Percentiles rank a stretch among this genome's conserved stretches.
Evolutionary conservation across 2,329 filamentous ascomycete genomes (phyloP).

Genomic region (Cordyceps farinosa): DNA sequence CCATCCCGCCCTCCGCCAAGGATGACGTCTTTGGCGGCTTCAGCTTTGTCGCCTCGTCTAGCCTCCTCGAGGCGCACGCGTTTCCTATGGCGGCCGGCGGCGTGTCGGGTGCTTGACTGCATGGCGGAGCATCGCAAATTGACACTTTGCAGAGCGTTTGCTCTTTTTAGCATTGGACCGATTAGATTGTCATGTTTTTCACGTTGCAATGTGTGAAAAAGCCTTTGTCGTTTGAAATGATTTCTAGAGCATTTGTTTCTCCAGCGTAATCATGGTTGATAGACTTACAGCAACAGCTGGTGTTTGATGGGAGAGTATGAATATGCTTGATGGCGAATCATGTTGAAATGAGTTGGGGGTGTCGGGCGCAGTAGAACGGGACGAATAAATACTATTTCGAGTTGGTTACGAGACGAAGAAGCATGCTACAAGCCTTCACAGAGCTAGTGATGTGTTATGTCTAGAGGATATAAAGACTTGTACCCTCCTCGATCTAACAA

Average conservation of each 20-base stretch:
- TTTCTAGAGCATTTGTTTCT: background rate
- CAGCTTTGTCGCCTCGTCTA: conserved; percentile 59
- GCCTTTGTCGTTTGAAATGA: background rate
- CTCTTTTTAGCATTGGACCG: background rate
- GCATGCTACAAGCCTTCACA: too few relatives aligned
- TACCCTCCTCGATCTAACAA: too few relatives aligned
- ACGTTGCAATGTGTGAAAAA: background rate
- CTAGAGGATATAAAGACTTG: too few relatives aligned
- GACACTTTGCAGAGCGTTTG: background rate
- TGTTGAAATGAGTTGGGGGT: background rate
- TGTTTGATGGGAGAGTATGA: background rate
- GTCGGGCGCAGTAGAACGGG: too few relatives aligned
- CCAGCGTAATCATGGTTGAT: background rate
- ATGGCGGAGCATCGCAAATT: conserved; percentile 10
- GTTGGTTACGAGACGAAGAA: too few relatives aligned
- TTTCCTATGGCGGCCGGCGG: conserved; percentile 30
- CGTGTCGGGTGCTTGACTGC: conserved; percentile 7
- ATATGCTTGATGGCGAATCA: background rate
- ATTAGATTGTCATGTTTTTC: background rate
- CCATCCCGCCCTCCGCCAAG: conserved; percentile 34
- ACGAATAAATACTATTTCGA: too few relatives aligned
- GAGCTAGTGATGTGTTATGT: too few relatives aligned
- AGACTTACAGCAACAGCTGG: background rate
- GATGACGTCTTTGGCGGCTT: conserved; percentile 62
- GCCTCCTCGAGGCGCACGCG: conserved; percentile 49